Conservation (phyloP, 345 rosid genomes). For the Atalantia buxifolia region DNA sequence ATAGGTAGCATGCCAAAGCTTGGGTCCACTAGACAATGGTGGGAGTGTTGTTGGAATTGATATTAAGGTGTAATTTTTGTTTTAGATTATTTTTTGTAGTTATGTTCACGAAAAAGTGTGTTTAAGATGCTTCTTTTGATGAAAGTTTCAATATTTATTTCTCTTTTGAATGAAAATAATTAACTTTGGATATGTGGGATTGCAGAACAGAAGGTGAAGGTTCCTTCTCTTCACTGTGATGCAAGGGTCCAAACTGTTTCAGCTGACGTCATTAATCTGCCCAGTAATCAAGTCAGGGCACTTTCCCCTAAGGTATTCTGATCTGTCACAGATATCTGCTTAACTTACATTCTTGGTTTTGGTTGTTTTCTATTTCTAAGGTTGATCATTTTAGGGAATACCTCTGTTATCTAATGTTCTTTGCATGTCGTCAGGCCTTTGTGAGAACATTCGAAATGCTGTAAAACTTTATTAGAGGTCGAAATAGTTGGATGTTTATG, state of each 20-base stretch:
- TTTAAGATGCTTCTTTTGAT: not conserved
- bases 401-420: too few relatives aligned
- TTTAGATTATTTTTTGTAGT: not conserved
- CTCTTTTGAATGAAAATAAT: not conserved
- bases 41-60: constrained; percentile 87
- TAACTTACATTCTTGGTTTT: not conserved
- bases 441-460: not conserved
- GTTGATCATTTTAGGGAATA: not conserved
- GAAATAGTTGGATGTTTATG: not conserved
- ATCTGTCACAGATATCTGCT: not conserved
- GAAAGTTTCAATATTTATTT: not conserved
- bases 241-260: constrained; percentile 71
- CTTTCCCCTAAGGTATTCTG: constrained; percentile 69
- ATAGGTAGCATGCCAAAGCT: constrained; percentile 93
- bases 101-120: not conserved
- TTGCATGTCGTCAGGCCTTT: too few relatives aligned
- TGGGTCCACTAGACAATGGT: constrained; percentile 76
- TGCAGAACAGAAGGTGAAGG: constrained; percentile 93
- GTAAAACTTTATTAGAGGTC: too few relatives aligned
- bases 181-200: constrained; percentile 9
- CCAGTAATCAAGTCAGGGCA: constrained; percentile 49
- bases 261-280: constrained; percentile 73
- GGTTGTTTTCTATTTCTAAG: not conserved
- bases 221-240: constrained; percentile 83
- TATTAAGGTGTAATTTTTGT: constrained; percentile 58